Evolutionary conservation across 352 stramenopile species (phyloP).

Genomic region (Pythium pyrilobum): DNA sequence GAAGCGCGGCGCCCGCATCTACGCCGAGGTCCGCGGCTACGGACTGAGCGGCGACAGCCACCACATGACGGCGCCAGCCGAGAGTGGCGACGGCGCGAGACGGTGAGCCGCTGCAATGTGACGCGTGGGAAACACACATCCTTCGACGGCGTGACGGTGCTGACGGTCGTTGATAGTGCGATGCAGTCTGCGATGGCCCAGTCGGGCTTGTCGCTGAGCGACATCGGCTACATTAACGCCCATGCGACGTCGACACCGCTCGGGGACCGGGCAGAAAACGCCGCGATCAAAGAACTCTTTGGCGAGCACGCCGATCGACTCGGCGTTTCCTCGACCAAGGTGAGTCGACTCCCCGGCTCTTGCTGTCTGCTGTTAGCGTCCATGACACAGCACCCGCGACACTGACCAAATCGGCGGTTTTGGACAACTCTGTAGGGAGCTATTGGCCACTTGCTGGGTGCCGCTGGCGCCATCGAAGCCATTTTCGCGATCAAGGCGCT

Average conservation of each 20-base stretch:
- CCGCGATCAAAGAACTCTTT: conserved; percentile 88
- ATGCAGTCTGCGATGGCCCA: conserved; percentile 91
- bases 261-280: conserved; percentile 93
- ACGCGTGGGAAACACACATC: neutral
- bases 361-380: too few species aligned
- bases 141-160: too few species aligned
- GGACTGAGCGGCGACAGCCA: conserved; percentile 95
- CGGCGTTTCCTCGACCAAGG: conserved; percentile 81
- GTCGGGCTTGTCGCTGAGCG: conserved; percentile 60
- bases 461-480: conserved; percentile 95
- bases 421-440: conserved; percentile 74
- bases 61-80: conserved; percentile 83
- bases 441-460: conserved; percentile 94
- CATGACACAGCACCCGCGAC: too few species aligned
- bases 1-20: conserved; percentile 90
- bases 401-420: neutral
- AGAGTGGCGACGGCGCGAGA: conserved; percentile 61
- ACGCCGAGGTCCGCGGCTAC: conserved; percentile 94
- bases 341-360: too few species aligned
- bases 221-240: conserved; percentile 97
- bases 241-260: conserved; percentile 98
- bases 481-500: conserved; percentile 93
- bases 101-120: conserved; percentile 16
- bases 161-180: conserved; percentile 36
- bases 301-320: conserved; percentile 42